phyloP scores from a whole-genome alignment of 164 flowering plant genomes.

The Magnolia officinalis region DNA sequence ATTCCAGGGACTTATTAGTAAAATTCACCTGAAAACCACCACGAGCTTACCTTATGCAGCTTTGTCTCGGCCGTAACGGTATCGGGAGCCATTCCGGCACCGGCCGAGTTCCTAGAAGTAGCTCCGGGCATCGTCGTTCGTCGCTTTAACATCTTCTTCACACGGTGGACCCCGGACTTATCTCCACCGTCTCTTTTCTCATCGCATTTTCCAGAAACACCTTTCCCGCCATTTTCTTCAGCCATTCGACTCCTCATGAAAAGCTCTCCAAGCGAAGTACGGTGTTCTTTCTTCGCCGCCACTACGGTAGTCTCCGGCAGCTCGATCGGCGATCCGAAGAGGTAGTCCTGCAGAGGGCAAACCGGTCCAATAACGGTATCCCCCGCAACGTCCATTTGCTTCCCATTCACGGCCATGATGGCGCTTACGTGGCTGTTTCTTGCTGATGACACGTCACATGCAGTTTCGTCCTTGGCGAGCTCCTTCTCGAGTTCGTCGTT shows the following conservation, averaged over 20 bases:
- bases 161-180: constrained; percentile 47
- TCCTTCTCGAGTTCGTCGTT: constrained; percentile 82
- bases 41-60: constrained; percentile 49
- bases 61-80: constrained; percentile 51
- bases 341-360: constrained; percentile 80
- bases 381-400: constrained; percentile 36
- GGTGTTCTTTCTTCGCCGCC: constrained; percentile 59
- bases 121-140: constrained; percentile 22
- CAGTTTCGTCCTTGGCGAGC: constrained; percentile 61
- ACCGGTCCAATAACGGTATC: constrained; percentile 30
- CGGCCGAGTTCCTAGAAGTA: neutral
- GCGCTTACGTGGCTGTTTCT: constrained; percentile 76
- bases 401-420: constrained; percentile 63
- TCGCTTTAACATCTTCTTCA: constrained; percentile 64
- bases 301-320: constrained; percentile 40
- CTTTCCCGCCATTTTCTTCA: constrained; percentile 40
- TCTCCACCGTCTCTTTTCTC: constrained; percentile 50
- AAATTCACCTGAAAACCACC: neutral
- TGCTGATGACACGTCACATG: constrained; percentile 49
- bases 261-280: constrained; percentile 83
- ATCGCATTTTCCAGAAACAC: constrained; percentile 13
- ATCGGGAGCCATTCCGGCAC: neutral
- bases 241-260: constrained; percentile 62
- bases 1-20: too few relatives aligned
- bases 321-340: constrained; percentile 71